Evolutionary conservation across 2,329 filamentous ascomycete species (phyloP).

Genomic region (Thielaviopsis cerberus): DNA sequence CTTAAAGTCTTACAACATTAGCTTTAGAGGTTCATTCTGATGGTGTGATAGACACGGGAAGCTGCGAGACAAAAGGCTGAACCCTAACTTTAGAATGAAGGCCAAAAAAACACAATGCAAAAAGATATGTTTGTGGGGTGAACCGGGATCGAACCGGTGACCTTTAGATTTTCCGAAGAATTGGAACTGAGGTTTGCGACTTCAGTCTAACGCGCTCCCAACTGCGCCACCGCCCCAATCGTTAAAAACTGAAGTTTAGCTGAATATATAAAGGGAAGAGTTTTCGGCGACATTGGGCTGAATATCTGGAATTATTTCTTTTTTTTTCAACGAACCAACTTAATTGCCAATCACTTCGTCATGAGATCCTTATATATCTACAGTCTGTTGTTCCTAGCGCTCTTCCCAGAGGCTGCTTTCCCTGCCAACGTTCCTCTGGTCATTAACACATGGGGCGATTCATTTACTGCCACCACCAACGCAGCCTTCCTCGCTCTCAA

Average conservation of each 20-base stretch:
- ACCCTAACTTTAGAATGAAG: neutral
- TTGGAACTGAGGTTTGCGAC: constrained; percentile 7
- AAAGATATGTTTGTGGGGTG: constrained; percentile 2
- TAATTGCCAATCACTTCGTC: too few species aligned
- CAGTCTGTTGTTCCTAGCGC: neutral
- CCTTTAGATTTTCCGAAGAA: constrained; percentile 10
- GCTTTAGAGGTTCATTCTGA: neutral
- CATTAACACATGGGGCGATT: constrained; percentile 36
- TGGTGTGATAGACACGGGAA: neutral
- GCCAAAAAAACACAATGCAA: neutral
- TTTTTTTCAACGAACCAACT: too few species aligned
- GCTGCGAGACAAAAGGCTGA: neutral
- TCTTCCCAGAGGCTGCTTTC: neutral
- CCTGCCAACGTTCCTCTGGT: constrained; percentile 24
- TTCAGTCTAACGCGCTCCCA: constrained; percentile 13
- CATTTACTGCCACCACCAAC: constrained; percentile 33
- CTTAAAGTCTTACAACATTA: too few species aligned
- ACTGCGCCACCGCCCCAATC: constrained; percentile 10
- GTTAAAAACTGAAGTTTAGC: neutral
- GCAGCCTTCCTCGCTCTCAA: constrained; percentile 26
- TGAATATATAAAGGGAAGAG: neutral
- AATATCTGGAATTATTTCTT: too few species aligned
- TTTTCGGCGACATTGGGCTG: too few species aligned
- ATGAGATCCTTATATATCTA: neutral
- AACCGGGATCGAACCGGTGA: constrained; percentile 12